Percentiles rank a stretch among this genome's conserved stretches.
These are phyloP conservation scores for Colletotrichum acutatum DNA, from an alignment of 2,329 filamentous ascomycete genomes.

Conservation along the genomic window DNA sequence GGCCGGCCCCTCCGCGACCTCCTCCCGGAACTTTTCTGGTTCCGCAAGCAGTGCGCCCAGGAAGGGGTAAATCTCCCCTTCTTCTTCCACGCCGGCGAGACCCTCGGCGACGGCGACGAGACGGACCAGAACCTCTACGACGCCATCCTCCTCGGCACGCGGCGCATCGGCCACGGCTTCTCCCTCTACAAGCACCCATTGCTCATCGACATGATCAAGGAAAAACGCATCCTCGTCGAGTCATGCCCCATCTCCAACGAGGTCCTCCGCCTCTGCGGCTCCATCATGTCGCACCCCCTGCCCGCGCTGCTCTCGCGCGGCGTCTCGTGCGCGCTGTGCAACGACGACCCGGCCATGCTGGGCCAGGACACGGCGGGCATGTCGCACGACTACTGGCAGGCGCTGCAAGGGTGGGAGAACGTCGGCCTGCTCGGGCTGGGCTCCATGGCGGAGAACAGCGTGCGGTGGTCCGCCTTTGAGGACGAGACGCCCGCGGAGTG, in stretches of 20 bases:
- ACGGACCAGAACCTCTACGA: conserved; percentile 75
- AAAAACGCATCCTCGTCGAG: conserved; percentile 83
- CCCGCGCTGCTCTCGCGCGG: conserved; percentile 82
- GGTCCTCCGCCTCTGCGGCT: conserved; percentile 76
- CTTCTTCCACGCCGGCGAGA: conserved; percentile 89
- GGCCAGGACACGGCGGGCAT: conserved; percentile 81
- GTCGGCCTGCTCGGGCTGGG: conserved; percentile 83
- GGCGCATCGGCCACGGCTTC: conserved; percentile 85
- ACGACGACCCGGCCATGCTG: conserved; percentile 84
- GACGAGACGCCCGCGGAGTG: conserved; percentile 76
- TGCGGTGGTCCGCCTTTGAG: conserved; percentile 84
- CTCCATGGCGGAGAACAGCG: conserved; percentile 84
- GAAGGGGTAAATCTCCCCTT: conserved; percentile 82
- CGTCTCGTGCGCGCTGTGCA: conserved; percentile 80
- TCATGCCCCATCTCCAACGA: conserved; percentile 87
- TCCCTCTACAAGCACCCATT: conserved; percentile 86
- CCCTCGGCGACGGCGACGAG: conserved; percentile 61
- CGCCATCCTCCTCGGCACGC: conserved; percentile 80
- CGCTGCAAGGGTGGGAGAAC: conserved; percentile 85
- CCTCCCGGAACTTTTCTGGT: conserved; percentile 85
- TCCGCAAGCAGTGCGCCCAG: conserved; percentile 80
- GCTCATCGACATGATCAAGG: conserved; percentile 82
- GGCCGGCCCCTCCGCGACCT: conserved; percentile 78
- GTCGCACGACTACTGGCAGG: conserved; percentile 89
- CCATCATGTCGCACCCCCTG: conserved; percentile 77